Base-by-base conservation (phyloP, 2,329 filamentous ascomycete species). In the Tolypocladium amazonense region DNA sequence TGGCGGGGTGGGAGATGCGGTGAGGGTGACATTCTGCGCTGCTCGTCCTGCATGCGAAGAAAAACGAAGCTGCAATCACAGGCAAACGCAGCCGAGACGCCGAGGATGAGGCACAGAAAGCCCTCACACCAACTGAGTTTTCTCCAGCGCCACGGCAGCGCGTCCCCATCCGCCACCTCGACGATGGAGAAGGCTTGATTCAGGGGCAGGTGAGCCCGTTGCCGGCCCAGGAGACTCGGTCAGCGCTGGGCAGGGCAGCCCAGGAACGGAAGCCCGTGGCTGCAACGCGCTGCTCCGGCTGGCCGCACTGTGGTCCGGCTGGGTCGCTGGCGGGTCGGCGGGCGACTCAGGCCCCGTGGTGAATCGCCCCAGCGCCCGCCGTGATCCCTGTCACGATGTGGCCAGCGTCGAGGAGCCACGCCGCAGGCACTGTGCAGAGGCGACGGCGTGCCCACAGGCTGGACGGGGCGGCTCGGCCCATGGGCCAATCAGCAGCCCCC, bases 41-140 rank as follows among this genome's bases (percentile, higher is more conserved):
- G 14, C 11, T 14, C 11, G 33, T 35, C 7, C 3, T 14, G 35
- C 35, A 2, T 5, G 12, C 43, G 11, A 25, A 14, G 23, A 27
- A 30, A 20, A 3, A 8, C 7, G 23, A 50, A 2, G 14, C 27
- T 47, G 43, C 43, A 47, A 47, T 47, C 23, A 12, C 3, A 25
- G 23, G 27, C 45, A 27, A 27, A 30, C 6, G 14, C 25, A 33
- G 20, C 25, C 12, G 7, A 20, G 47, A 20, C 8, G 47, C 15
- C 47, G 47, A 23, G 47, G 25, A 53, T 12, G 50, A 33, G 8
- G 50, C 47, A n/a, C 20, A n/a, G 18, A 55, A 56, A 58, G 54
- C 23, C 43, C 59, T 60, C 59, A 60, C 59, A 60, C 59, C 59
- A 58, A 58, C 59, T 58, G 39, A 53, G 43, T 50, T 53, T 53